phyloP scores from a whole-genome alignment of 2,329 filamentous ascomycete genomes.

The Paracoccidioides lutzii region DNA sequence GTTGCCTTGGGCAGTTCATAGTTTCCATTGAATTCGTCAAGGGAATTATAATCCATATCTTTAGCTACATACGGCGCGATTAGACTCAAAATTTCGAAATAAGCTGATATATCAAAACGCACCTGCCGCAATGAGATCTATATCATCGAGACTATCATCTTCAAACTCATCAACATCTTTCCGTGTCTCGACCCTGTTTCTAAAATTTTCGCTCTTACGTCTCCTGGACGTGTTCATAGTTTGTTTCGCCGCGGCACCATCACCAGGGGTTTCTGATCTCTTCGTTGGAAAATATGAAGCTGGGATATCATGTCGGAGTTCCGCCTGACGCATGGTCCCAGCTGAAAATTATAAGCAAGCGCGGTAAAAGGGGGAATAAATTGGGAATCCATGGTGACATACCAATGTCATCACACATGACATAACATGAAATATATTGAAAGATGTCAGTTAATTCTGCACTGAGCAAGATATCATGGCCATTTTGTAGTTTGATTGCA shows the following conservation, averaged over 20 bases:
- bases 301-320: constrained; percentile 39
- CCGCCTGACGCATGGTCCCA: constrained; percentile 43
- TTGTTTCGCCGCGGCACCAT: not conserved
- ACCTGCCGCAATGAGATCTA: constrained; percentile 38
- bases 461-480: constrained; percentile 48
- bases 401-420: constrained; percentile 79
- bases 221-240: constrained; percentile 10
- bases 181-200: constrained; percentile 4
- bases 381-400: constrained; percentile 13
- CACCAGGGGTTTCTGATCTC: not conserved
- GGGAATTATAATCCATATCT: constrained; percentile 15
- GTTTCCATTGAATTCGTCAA: constrained; percentile 7
- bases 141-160: constrained; percentile 41
- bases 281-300: constrained; percentile 30
- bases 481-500: constrained; percentile 50
- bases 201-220: constrained; percentile 13
- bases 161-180: constrained; percentile 38
- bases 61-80: constrained; percentile 3
- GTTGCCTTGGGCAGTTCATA: not conserved
- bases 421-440: constrained; percentile 51
- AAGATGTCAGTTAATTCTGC: constrained; percentile 42
- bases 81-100: not conserved
- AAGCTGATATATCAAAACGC: constrained; percentile 7
- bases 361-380: not conserved
- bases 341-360: constrained; percentile 27